A percentile compares a stretch with the other conserved stretches of the same genome.
Evolutionary conservation across 2,329 filamentous ascomycete species (phyloP).

Genomic region (Myotisia sp.): DNA sequence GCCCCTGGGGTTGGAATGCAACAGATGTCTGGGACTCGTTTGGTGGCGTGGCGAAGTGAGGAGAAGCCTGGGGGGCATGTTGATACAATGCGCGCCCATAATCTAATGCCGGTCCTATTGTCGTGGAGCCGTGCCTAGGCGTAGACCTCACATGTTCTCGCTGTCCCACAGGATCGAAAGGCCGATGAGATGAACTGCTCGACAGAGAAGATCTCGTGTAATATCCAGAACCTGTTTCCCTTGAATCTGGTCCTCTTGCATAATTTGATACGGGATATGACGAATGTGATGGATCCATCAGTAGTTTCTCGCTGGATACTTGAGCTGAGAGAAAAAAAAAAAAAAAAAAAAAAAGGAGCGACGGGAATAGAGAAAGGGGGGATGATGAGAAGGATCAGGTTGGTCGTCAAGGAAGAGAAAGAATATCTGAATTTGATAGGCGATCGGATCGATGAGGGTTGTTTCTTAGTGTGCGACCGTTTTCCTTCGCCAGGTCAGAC

Average conservation of each 20-base stretch:
- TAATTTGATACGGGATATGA: conserved; percentile 1
- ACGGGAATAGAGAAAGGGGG: too few relatives aligned
- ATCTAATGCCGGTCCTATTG: not conserved
- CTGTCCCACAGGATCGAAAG: not conserved
- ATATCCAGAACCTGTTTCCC: conserved; percentile 1
- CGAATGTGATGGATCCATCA: conserved; percentile 5
- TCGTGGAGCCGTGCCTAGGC: not conserved
- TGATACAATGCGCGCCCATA: not conserved
- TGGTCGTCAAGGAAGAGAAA: conserved; percentile 1
- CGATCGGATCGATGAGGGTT: too few relatives aligned
- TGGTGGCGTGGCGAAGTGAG: not conserved
- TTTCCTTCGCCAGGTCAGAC: too few relatives aligned
- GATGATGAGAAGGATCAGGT: not conserved
- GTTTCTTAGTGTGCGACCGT: too few relatives aligned
- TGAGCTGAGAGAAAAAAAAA: too few relatives aligned
- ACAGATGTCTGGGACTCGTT: not conserved
- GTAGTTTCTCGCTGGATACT: not conserved
- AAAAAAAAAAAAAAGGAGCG: too few relatives aligned
- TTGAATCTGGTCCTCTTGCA: not conserved
- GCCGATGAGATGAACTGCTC: not conserved
- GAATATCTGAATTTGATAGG: too few relatives aligned
- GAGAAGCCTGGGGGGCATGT: not conserved
- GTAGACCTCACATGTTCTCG: not conserved
- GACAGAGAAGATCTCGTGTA: not conserved
- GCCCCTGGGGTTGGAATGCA: not conserved